Base-by-base conservation (phyloP, 345 rosid genomes). In the Atalantia buxifolia region DNA sequence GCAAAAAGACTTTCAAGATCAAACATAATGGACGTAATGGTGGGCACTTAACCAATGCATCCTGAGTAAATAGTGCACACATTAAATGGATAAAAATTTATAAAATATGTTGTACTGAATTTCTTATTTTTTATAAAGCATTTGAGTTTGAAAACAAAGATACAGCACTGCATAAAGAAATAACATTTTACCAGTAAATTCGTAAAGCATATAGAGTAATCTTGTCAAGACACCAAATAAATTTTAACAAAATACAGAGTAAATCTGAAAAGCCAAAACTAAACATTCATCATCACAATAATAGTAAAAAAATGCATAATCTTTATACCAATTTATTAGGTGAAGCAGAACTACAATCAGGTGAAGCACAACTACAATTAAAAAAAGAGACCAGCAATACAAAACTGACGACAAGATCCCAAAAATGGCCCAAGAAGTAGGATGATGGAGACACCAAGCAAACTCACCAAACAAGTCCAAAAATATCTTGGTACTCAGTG, bases 1-100 rank as follows among this genome's bases (percentile, higher is more conserved):
- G 99, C 78, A 95, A 83, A 85, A 95, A 95, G 7, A 92, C 93
- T 92, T 95, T 95, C 86, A 95, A 79, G 79, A 92, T 93, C 77
- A 93, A 85, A 81, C 97, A 93, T 75, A 95, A 83, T 66, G 98
- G 95, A 36, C 91, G 93, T 69, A 92, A 36, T 53, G 93, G 91
- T 74, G 98, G 98, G 90, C 87, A 89, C 78, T 81, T 93, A 64
- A 83, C 83, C 75, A 92, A 80, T 40, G 91, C 91, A 81, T 89
- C 93, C 99, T 93, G 83, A 69, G 19, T 82, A 81, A 71, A 72
- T 28, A 56, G 71, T 7, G 2, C 67, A 38, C 24, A 33, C 50
- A 78, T 40, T 22, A 64, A 69, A 56, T 30, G 42, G 31, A 63
- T 40, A 70, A 61, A 56, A 81, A 22, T 27, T 12, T 18, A 64